Evolutionary conservation across 2,329 filamentous ascomycete species (phyloP).

Genomic region (Fusarium sp.): DNA sequence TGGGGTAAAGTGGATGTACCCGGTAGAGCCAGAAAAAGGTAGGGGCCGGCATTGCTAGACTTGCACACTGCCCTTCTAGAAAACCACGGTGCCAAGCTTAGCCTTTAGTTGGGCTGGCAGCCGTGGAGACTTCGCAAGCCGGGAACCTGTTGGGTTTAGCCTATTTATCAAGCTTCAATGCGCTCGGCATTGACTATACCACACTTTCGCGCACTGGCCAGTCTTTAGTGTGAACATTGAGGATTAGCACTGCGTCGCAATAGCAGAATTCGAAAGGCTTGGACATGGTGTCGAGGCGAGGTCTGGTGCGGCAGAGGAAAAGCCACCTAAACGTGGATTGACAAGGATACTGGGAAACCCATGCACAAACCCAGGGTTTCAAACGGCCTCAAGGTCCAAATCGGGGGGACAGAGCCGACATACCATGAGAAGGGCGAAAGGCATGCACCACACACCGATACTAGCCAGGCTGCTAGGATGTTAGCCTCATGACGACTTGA

Average conservation of each 20-base stretch:
- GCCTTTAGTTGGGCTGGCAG: conserved; percentile 11
- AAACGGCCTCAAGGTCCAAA: conserved; percentile 40
- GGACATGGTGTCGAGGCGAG: conserved; percentile 33
- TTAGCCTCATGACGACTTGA: conserved; percentile 33
- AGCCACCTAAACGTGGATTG: conserved; percentile 31
- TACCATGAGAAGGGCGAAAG: conserved; percentile 23
- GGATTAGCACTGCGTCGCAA: conserved; percentile 28
- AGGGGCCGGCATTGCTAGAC: conserved; percentile 38
- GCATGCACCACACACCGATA: conserved; percentile 39
- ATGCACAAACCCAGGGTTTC: conserved; percentile 31
- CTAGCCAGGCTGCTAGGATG: conserved; percentile 28
- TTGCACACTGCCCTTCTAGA: conserved; percentile 40
- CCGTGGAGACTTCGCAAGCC: conserved; percentile 26
- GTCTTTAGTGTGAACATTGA: conserved; percentile 34
- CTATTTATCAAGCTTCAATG: conserved; percentile 18
- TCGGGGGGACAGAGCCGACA: conserved; percentile 36
- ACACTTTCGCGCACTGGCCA: conserved; percentile 20
- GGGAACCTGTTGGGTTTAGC: conserved; percentile 22
- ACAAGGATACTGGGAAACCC: conserved; percentile 35
- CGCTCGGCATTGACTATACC: conserved; percentile 18
- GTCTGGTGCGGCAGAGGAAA: conserved; percentile 29
- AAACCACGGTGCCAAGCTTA: conserved; percentile 30
- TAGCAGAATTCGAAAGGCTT: conserved; percentile 19
- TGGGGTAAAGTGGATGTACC: conserved; percentile 46
- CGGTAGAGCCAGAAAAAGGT: conserved; percentile 28